Evolutionary conservation across 2,329 filamentous ascomycete species (phyloP), one percentile per base, ranked within the genome.

Genomic region (Iodosphaeria phyllophila): DNA sequence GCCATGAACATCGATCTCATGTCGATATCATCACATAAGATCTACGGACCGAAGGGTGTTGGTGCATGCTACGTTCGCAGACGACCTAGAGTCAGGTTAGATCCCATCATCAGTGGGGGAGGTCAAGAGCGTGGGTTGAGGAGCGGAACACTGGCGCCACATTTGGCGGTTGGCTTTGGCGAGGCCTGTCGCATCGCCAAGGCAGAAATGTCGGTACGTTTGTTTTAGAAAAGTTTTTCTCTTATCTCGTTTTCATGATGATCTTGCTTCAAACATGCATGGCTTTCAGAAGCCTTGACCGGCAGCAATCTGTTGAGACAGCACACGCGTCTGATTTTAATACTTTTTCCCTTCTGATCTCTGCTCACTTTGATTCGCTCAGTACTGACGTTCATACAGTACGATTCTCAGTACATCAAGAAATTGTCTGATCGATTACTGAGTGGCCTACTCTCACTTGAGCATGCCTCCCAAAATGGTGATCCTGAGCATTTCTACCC

Each of bases 21-120:
- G 86, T 95, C 86, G 16, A 93, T 98, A 32, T 95, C 89, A 6
- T 84, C 80, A 16, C 89, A 98, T 57, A 98, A 98, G 56, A 92
- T 98, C 27, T 98, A 98, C 46, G 89, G 89, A 14, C 89, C 89
- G 27, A 98, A 92, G 60, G 89, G 89, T 17, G 79, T 98, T 29
- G 89, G 89, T 30, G 89, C 89, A 30, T 98, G 89, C 55, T 98
- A 86, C 44, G 80, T 98, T 24, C 76, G 89, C 42, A 71, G 89
- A 56, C 68, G 89, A 29, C 89, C 89, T 2, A 74, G 86, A 48
- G 89, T 98, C 37, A 79, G 89, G 51, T 58, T 98, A 29, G 89
- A 98, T 30, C 89, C 89, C 25, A 75, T 98, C 46, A 98, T 98
- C 54, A 91, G 72, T 28, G 89, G 89, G 32, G 89, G 89, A 51